Conservation (phyloP, 2,329 filamentous ascomycete species). For the Fusarium oxysporum region DNA sequence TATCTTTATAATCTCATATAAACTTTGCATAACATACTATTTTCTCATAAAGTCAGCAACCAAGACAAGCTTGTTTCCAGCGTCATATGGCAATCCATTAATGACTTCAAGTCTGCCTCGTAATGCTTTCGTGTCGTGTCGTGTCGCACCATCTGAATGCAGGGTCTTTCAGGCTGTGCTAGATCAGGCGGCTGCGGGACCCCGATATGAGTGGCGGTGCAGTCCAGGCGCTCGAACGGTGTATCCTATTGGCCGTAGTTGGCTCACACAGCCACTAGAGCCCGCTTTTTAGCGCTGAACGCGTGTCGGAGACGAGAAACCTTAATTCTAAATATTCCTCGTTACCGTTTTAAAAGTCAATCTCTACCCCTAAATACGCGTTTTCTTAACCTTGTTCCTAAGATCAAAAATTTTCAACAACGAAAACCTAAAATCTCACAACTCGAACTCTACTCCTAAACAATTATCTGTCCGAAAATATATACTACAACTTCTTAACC, state of each 20-base stretch:
- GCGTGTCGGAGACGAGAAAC: slow-evolving; percentile 11
- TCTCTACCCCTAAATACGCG: neutral
- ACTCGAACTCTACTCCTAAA: accelerated
- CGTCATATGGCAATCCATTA: neutral
- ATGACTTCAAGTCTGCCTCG: neutral
- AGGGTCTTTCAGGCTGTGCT: slow-evolving; percentile 10
- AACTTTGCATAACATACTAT: too few species aligned
- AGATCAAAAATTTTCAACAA: neutral
- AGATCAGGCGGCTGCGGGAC: neutral
- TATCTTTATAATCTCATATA: too few species aligned
- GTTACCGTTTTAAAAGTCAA: neutral
- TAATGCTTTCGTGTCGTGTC: neutral
- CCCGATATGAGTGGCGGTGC: slow-evolving; percentile 5
- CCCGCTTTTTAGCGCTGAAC: slow-evolving; percentile 7
- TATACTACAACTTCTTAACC: accelerated
- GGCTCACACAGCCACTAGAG: slow-evolving; percentile 2
- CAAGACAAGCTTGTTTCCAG: neutral
- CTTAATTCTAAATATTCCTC: slow-evolving; percentile 8
- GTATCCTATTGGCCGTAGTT: neutral
- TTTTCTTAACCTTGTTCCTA: neutral
- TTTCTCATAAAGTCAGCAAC: too few species aligned
- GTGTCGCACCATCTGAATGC: neutral
- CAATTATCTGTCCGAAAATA: accelerated
- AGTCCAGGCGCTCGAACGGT: neutral
- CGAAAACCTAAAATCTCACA: neutral